Conservation (phyloP, 2,329 filamentous ascomycete species). For the Dendrostoma leiphaemia region DNA sequence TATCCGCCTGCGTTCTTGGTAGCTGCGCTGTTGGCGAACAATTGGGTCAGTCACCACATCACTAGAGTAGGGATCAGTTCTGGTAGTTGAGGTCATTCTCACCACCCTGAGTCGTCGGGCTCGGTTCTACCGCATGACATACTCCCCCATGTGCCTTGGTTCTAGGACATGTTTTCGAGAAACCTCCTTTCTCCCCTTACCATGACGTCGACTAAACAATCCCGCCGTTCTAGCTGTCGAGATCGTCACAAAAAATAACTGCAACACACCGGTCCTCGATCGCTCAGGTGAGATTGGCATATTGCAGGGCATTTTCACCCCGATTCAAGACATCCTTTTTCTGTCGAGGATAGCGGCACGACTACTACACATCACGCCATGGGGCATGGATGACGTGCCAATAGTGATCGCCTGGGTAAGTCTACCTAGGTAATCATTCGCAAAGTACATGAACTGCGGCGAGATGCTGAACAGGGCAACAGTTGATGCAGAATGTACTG, state of each 20-base stretch:
- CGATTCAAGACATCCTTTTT: slow-evolving; percentile 6
- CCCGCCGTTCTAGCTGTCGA: neutral
- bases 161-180: neutral
- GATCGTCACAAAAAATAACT: neutral
- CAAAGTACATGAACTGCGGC: neutral
- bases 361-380: neutral
- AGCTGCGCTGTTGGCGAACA: slow-evolving; percentile 1
- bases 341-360: neutral
- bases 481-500: slow-evolving; percentile 5
- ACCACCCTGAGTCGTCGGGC: too few relatives aligned
- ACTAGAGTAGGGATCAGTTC: neutral
- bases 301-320: slow-evolving; percentile 6
- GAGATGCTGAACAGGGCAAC: neutral
- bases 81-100: too few relatives aligned
- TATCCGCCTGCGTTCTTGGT: neutral
- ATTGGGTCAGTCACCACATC: neutral
- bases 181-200: too few relatives aligned
- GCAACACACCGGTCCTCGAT: slow-evolving; percentile 3
- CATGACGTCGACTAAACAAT: too few relatives aligned
- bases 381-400: slow-evolving; percentile 5
- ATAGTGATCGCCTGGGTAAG: slow-evolving; percentile 6
- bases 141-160: neutral
- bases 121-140: too few relatives aligned
- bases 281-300: neutral
- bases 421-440: neutral